Evolutionary conservation across 2,329 filamentous ascomycete genomes (phyloP).

Genomic region (Ophiostoma sp.): DNA sequence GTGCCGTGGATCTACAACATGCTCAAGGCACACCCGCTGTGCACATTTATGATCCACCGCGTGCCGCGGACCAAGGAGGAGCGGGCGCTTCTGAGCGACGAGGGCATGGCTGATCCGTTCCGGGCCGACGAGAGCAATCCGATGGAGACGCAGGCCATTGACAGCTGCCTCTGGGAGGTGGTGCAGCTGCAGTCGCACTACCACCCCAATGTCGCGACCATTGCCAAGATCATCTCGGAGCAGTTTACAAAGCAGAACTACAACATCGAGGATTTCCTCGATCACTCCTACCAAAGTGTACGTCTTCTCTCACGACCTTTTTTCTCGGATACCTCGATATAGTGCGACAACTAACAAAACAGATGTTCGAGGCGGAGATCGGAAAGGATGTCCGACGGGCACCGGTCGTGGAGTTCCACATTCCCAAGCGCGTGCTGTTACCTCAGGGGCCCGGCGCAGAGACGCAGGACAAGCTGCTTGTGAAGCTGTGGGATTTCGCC

Average conservation of each 20-base stretch:
- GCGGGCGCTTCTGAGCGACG: constrained; percentile 49
- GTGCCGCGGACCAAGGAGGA: constrained; percentile 54
- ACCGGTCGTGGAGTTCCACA: constrained; percentile 88
- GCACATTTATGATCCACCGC: constrained; percentile 94
- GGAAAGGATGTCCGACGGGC: constrained; percentile 76
- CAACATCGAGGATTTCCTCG: constrained; percentile 93
- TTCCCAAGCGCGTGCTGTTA: constrained; percentile 75
- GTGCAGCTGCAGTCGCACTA: constrained; percentile 88
- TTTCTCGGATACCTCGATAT: neutral
- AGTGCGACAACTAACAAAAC: neutral
- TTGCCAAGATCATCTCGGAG: constrained; percentile 88
- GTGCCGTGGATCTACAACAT: constrained; percentile 95
- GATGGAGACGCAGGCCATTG: constrained; percentile 77
- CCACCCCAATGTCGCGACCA: constrained; percentile 91
- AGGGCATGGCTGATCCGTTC: constrained; percentile 68
- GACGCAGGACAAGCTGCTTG: constrained; percentile 50
- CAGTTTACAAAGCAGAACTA: constrained; percentile 96
- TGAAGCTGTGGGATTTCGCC: constrained; percentile 57
- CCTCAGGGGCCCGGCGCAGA: constrained; percentile 45
- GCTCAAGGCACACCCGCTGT: constrained; percentile 79
- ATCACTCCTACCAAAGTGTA: constrained; percentile 83
- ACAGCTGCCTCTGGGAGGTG: constrained; percentile 92
- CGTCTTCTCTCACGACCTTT: constrained; percentile 30
- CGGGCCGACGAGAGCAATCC: constrained; percentile 70
- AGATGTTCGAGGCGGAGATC: constrained; percentile 77